Evolutionary conservation across 2,329 filamentous ascomycete genomes (phyloP).

Genomic region (Pseudogymnoascus sp.): DNA sequence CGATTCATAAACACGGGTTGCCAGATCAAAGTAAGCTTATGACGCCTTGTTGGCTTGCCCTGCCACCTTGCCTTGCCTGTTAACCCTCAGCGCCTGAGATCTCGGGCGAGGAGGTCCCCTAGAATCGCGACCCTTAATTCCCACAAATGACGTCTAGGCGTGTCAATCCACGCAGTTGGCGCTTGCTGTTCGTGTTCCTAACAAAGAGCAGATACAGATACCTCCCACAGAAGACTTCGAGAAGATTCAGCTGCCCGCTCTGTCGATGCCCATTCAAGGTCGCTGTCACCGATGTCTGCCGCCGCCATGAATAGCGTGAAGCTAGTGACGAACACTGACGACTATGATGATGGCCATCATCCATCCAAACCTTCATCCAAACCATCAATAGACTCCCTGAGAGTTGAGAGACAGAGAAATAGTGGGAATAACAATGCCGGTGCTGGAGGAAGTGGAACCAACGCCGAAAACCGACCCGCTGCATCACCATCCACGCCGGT

Average conservation of each 20-base stretch:
- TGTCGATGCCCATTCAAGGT: conserved; percentile 18
- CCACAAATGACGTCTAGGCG: conserved; percentile 7
- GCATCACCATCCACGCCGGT: background rate
- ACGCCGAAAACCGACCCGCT: background rate
- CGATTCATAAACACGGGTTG: conserved; percentile 6
- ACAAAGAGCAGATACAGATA: background rate
- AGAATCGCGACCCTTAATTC: conserved; percentile 4
- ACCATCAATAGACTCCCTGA: background rate
- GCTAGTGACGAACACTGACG: conserved; percentile 6
- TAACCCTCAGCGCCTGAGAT: background rate
- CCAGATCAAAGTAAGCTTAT: conserved; percentile 5
- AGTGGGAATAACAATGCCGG: background rate
- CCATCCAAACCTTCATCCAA: background rate
- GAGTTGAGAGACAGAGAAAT: background rate
- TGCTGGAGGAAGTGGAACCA: background rate
- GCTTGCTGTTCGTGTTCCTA: background rate
- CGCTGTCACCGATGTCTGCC: conserved; percentile 22
- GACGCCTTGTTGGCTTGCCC: background rate
- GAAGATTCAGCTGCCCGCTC: conserved; percentile 3
- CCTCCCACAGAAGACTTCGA: background rate
- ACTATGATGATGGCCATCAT: conserved; percentile 1
- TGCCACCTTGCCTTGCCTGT: background rate
- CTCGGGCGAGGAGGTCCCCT: conserved; percentile 1
- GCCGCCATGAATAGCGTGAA: conserved; percentile 24
- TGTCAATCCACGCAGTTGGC: conserved; percentile 2